phyloP scores from a whole-genome alignment of 208 protist genomes.

The Willaertia magna region DNA sequence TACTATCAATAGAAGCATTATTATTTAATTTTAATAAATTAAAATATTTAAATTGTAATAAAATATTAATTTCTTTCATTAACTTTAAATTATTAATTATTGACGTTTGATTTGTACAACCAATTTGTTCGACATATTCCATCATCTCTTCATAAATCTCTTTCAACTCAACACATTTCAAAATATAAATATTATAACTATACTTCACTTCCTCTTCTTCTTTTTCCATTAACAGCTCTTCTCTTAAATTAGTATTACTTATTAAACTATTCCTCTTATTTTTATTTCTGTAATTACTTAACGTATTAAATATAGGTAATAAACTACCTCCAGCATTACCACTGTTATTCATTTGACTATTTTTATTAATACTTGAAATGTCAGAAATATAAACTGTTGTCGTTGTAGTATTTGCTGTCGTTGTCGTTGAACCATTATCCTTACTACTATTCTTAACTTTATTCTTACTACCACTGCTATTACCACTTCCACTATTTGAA shows the following conservation, averaged over 20 bases:
- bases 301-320: background rate
- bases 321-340: background rate
- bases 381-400: background rate
- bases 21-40: no score
- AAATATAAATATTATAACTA: background rate
- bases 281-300: no score
- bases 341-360: background rate
- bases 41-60: constrained; percentile 4
- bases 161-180: background rate
- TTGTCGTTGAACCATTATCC: no score
- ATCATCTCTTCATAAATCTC: constrained; percentile 1
- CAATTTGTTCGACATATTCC: background rate
- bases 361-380: background rate
- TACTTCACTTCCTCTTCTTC: background rate
- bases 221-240: background rate
- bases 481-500: no score
- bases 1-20: no score
- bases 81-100: background rate
- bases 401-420: background rate
- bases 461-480: no score
- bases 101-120: background rate
- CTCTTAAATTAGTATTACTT: background rate
- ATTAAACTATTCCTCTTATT: background rate
- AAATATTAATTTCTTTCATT: background rate
- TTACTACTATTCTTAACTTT: no score